phyloP scores from a whole-genome alignment of 306 rosid genomes.

The Acacia melanoxylon region DNA sequence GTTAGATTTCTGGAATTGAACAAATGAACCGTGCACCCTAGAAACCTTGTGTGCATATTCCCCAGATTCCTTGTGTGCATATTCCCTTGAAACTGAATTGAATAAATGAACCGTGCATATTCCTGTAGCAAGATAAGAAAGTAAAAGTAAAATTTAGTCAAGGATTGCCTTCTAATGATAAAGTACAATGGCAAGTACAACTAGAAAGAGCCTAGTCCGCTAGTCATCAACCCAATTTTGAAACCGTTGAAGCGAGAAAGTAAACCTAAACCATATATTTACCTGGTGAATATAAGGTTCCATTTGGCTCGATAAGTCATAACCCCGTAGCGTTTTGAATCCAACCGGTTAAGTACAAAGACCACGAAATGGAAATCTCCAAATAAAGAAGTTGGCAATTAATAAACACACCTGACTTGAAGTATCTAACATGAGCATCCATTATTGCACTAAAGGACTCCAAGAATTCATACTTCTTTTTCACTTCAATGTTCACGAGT shows the following conservation, averaged over 20 bases:
- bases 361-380: slow-evolving; percentile 22
- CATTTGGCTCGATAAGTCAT: slow-evolving; percentile 84
- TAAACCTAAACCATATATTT: slow-evolving; percentile 17
- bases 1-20: too few relatives aligned
- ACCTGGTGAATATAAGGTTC: slow-evolving; percentile 99
- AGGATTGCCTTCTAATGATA: neutral
- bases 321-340: slow-evolving; percentile 61
- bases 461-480: slow-evolving; percentile 92
- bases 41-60: too few relatives aligned
- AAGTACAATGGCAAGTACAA: neutral
- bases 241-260: neutral
- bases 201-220: neutral
- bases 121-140: too few relatives aligned
- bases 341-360: slow-evolving; percentile 34
- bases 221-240: neutral
- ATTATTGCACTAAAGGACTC: slow-evolving; percentile 97
- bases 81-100: too few relatives aligned
- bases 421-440: slow-evolving; percentile 97
- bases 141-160: too few relatives aligned
- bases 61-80: too few relatives aligned
- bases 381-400: slow-evolving; percentile 27
- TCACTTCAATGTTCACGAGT: slow-evolving; percentile 85
- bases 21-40: too few relatives aligned
- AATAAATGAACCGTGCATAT: too few relatives aligned
- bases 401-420: slow-evolving; percentile 79